A percentile compares a stretch with the other conserved stretches of the same genome.
These are phyloP conservation scores for Xylaria sp. DNA, from an alignment of 495 filamentous ascomycete species.

Conservation along the genomic window DNA sequence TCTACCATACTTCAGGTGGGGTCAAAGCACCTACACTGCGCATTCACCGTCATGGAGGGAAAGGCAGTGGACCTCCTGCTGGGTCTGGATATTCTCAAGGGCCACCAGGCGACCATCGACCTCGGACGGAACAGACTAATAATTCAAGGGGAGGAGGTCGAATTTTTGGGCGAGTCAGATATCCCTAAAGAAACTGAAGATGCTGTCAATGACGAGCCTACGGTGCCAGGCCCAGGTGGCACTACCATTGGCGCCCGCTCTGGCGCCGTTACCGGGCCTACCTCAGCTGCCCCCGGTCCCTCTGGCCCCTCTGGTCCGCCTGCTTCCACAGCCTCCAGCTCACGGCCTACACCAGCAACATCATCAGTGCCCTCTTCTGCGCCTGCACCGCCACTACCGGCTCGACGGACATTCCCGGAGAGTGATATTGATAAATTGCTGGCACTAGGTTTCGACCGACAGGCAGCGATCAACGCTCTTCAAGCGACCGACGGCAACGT, in stretches of 20 bases:
- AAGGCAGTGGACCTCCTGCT: slow-evolving; percentile 96
- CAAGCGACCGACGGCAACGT: slow-evolving; percentile 85
- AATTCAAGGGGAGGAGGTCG: slow-evolving; percentile 85
- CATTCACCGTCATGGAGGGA: slow-evolving; percentile 99
- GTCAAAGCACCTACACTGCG: slow-evolving; percentile 83
- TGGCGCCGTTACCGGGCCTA: slow-evolving; percentile 76
- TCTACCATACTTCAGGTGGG: slow-evolving; percentile 94
- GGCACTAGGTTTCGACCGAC: slow-evolving; percentile 78
- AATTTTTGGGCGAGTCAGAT: slow-evolving; percentile 90
- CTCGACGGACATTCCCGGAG: slow-evolving; percentile 56
- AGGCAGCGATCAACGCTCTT: slow-evolving; percentile 79
- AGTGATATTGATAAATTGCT: slow-evolving; percentile 74
- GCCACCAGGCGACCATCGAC: slow-evolving; percentile 93
- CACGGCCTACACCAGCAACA: slow-evolving; percentile 44
- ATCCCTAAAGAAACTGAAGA: slow-evolving; percentile 84
- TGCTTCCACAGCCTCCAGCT: slow-evolving; percentile 28
- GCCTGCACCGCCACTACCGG: slow-evolving; percentile 39
- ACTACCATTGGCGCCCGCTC: slow-evolving; percentile 83
- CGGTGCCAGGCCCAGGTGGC: slow-evolving; percentile 83
- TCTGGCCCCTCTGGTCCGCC: slow-evolving; percentile 29
- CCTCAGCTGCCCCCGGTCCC: slow-evolving; percentile 40
- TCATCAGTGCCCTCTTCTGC: slow-evolving; percentile 41
- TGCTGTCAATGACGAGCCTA: slow-evolving; percentile 77
- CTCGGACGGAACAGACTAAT: slow-evolving; percentile 78
- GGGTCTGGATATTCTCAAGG: slow-evolving; percentile 93